Percentiles rank a stretch among this genome's conserved stretches.
Evolutionary conservation across 495 filamentous ascomycete genomes (phyloP).

Genomic region (Aspergillus asperescens): DNA sequence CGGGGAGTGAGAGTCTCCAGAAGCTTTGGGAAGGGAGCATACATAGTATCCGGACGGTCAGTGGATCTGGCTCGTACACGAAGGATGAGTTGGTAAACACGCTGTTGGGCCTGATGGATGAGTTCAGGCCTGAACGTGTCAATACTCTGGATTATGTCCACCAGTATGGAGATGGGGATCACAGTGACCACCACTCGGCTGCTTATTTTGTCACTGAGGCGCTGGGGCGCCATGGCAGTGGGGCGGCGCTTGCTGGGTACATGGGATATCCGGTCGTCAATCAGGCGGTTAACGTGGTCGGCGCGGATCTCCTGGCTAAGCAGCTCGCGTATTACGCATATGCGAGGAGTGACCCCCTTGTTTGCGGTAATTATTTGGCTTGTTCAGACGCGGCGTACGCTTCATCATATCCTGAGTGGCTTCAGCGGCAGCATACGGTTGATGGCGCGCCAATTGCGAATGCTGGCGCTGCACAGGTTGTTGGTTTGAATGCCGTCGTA

Average conservation of each 20-base stretch:
- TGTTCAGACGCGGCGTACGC: background rate
- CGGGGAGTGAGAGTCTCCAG: constrained; percentile 11
- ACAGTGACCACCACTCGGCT: constrained; percentile 15
- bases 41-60: background rate
- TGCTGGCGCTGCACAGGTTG: background rate
- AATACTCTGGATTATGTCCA: constrained; percentile 18
- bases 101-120: constrained; percentile 1
- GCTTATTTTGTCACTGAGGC: constrained; percentile 4
- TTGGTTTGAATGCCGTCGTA: background rate
- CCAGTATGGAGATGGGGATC: constrained; percentile 9
- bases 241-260: background rate
- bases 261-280: constrained; percentile 3
- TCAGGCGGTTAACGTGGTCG: background rate
- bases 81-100: constrained; percentile 3
- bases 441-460: background rate
- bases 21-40: constrained; percentile 11
- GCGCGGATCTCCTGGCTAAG: background rate
- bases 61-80: background rate
- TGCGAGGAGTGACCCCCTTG: background rate
- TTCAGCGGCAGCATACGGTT: background rate
- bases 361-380: background rate
- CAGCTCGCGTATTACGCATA: constrained; percentile 6
- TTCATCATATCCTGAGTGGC: constrained; percentile 8
- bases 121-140: constrained; percentile 9
- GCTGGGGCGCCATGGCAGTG: background rate